Conservation (phyloP, 2,329 filamentous ascomycete species). For the Penicillium occitanis region DNA sequence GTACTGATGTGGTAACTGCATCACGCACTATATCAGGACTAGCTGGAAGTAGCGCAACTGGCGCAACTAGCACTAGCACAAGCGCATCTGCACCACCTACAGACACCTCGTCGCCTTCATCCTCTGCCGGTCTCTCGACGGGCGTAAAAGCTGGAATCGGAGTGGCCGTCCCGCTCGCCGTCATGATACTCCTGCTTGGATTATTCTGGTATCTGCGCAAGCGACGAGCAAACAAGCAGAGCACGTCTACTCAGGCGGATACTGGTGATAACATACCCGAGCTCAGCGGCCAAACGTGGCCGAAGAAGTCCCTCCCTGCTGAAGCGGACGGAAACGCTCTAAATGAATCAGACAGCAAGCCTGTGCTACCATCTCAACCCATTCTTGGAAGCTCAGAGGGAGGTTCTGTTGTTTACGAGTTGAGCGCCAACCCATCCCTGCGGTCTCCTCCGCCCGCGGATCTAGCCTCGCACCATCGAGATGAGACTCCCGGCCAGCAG, state of each 20-base stretch:
- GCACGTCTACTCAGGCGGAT: background rate
- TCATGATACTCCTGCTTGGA: background rate
- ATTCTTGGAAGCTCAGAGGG: background rate
- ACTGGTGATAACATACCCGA: background rate
- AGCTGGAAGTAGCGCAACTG: too few species aligned
- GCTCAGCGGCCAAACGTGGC: background rate
- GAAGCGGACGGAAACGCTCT: background rate
- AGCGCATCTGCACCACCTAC: too few species aligned
- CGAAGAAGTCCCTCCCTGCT: background rate
- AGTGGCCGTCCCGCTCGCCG: background rate
- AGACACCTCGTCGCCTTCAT: too few species aligned
- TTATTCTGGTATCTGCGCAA: background rate
- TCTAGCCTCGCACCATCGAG: background rate
- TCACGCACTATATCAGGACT: too few species aligned
- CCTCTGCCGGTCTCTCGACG: background rate
- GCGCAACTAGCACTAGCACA: too few species aligned
- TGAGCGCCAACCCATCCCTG: background rate
- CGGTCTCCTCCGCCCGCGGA: background rate
- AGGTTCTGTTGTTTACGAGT: background rate
- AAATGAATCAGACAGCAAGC: background rate
- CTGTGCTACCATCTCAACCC: background rate
- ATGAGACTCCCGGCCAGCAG: background rate
- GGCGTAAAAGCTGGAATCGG: background rate
- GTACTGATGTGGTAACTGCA: too few species aligned
- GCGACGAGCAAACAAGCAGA: background rate